Percentiles rank a stretch among this genome's conserved stretches.
Conservation (phyloP, 257 asterid species). For the Rubia yunnanensis region DNA sequence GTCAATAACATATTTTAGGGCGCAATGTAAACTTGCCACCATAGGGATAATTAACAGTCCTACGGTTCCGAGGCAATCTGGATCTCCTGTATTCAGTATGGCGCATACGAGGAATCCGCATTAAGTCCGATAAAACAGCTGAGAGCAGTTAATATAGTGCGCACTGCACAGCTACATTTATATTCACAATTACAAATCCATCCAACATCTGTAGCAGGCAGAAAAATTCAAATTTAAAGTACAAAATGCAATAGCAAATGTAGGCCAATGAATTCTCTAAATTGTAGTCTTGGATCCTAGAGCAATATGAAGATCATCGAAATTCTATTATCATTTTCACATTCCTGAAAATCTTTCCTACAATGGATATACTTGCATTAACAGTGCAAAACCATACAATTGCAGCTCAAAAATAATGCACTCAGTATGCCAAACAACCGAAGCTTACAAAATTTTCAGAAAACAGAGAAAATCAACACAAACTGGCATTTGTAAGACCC, state of each 20-base stretch:
- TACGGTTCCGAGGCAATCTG: conserved; percentile 54
- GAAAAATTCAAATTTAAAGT: no score
- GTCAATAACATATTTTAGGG: no score
- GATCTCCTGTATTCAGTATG: conserved; percentile 77
- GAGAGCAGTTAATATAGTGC: not conserved
- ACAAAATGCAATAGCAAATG: no score
- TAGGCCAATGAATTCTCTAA: no score
- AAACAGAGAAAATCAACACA: not conserved
- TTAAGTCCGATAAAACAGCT: not conserved
- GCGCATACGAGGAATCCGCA: conserved; percentile 63
- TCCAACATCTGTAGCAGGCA: no score
- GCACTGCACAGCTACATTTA: no score
- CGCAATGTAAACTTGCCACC: no score
- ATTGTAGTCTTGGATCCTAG: not conserved
- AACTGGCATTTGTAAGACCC: not conserved
- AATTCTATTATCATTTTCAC: not conserved
- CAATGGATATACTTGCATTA: no score
- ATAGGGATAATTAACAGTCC: conserved; percentile 68
- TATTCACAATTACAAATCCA: no score
- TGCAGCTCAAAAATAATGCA: not conserved
- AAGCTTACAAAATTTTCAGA: no score
- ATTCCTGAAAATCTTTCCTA: no score
- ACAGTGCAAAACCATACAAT: not conserved
- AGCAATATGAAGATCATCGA: not conserved
- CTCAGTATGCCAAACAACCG: not conserved